phyloP scores from a whole-genome alignment of 1,139 yeast genomes.

The Candida freyschussii region DNA sequence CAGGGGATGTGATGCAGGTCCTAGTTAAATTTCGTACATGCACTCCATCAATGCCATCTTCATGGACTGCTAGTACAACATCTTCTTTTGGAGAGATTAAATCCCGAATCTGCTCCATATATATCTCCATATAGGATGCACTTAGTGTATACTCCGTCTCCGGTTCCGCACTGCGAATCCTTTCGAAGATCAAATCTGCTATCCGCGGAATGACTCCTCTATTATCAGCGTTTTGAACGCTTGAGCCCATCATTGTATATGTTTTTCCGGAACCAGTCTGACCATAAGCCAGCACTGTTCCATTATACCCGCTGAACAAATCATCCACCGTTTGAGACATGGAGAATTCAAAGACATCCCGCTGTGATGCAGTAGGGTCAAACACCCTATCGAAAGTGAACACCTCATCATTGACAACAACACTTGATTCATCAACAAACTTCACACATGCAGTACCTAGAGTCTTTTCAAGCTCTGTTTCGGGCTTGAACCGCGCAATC shows the following conservation, averaged over 20 bases:
- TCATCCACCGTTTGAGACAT: slow-evolving; percentile 57
- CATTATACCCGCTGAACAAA: slow-evolving; percentile 74
- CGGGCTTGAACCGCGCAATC: slow-evolving; percentile 62
- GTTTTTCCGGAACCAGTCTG: slow-evolving; percentile 90
- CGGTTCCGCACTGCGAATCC: slow-evolving; percentile 41
- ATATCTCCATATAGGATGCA: slow-evolving; percentile 77
- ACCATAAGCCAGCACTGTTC: slow-evolving; percentile 83
- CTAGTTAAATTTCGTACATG: slow-evolving; percentile 66
- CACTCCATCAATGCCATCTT: slow-evolving; percentile 61
- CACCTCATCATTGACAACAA: slow-evolving; percentile 24
- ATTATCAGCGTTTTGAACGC: slow-evolving; percentile 34
- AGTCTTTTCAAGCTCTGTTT: slow-evolving; percentile 32
- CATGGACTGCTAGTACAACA: slow-evolving; percentile 49
- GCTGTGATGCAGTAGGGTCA: slow-evolving; percentile 44
- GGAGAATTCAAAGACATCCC: slow-evolving; percentile 59
- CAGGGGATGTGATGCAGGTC: slow-evolving; percentile 51
- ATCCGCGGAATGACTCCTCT: slow-evolving; percentile 74
- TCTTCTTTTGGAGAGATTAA: slow-evolving; percentile 13
- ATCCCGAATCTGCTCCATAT: slow-evolving; percentile 74
- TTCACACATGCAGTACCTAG: slow-evolving; percentile 24
- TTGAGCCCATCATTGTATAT: slow-evolving; percentile 76
- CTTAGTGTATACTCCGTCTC: slow-evolving; percentile 63
- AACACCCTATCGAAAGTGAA: slow-evolving; percentile 72
- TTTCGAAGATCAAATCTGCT: slow-evolving; percentile 57
- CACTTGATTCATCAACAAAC: slow-evolving; percentile 32